Base-by-base conservation (phyloP, 1,139 yeast species). In the Debaryomyces psychrophilus region DNA sequence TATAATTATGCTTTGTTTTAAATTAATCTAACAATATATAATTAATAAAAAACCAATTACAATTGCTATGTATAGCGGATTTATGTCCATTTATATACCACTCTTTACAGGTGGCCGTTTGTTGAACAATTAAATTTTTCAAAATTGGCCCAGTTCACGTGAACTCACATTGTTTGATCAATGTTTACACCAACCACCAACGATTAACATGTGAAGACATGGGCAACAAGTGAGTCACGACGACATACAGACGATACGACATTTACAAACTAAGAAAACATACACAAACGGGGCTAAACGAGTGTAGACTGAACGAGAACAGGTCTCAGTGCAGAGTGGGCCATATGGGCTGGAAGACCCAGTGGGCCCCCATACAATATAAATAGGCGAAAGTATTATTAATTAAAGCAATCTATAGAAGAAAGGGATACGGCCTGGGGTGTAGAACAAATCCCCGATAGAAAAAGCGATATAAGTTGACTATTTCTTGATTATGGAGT, bases 81-180 rank as follows among this genome's bases (percentile, higher is more conserved):
- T 22, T 37, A 37, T 34, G 22, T 36, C 46, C 41, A 15, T 34
- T 43, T 43, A 43, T 26, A 43, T 43, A 36, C 31, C 37, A 31
- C 27, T 33, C 5, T 14, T 36, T 37, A 22, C 37, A 31, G 22
- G 23, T 27, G 36, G n/a, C 45, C 39, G 27, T 41, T 23, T 36
- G 41, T 37, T 36, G 45, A 37, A 37, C 37, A 43, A 25, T 37
- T 38, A 29, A 38, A 37, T 31, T 43, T 37, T 37, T 26, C 36
- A 37, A 31, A 35, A 43, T 43, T 43, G 31, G 28, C 33, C 41
- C 25, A 43, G 39, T 27, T 11, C 46, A 43, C 46, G 46, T 43
- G 46, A 43, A 26, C 8, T n/a, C 28, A 26, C 40, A 37, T 37
- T 37, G 40, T 37, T 26, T 8, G 25, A 37, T 37, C 29, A 37